Evolutionary conservation across 345 rosid species (phyloP).

Genomic region (Raphanus sativus): DNA sequence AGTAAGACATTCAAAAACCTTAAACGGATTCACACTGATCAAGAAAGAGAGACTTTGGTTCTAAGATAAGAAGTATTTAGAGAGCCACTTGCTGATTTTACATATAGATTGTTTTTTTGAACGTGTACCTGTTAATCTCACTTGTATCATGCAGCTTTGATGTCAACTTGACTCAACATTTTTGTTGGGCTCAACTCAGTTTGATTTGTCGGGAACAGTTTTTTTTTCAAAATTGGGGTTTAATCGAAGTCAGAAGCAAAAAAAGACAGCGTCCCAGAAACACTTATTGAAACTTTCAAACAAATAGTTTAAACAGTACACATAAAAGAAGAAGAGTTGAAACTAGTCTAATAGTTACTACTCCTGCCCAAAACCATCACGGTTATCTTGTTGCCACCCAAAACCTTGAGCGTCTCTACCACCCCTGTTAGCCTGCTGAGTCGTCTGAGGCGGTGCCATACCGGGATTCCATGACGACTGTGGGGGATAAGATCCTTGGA

Average conservation of each 20-base stretch:
- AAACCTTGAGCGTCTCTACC: slow-evolving; percentile 63
- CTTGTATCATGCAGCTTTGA: not conserved
- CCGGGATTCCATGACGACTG: slow-evolving; percentile 63
- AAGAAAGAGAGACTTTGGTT: not conserved
- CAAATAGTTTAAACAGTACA: slow-evolving; percentile 9
- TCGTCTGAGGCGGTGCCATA: slow-evolving; percentile 48
- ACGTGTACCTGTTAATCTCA: not conserved
- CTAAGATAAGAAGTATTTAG: not conserved
- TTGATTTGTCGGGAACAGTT: not conserved
- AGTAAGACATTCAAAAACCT: not conserved
- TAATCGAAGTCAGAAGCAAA: not conserved
- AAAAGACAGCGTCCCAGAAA: not conserved
- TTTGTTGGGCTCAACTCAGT: not conserved
- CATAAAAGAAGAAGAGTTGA: not conserved
- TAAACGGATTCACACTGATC: not conserved
- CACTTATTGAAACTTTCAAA: not conserved
- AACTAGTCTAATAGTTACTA: slow-evolving; percentile 21
- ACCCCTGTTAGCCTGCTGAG: slow-evolving; percentile 52
- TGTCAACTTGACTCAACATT: not conserved
- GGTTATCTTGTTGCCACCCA: slow-evolving; percentile 81
- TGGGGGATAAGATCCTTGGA: slow-evolving; percentile 57
- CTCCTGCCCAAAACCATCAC: slow-evolving; percentile 67
- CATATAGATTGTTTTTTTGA: not conserved
- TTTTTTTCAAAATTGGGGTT: not conserved
- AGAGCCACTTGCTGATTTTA: not conserved